These are phyloP conservation scores for Pseudotsuga menziesii DNA, from an alignment of 75 land plant species.

Conservation along the genomic window DNA sequence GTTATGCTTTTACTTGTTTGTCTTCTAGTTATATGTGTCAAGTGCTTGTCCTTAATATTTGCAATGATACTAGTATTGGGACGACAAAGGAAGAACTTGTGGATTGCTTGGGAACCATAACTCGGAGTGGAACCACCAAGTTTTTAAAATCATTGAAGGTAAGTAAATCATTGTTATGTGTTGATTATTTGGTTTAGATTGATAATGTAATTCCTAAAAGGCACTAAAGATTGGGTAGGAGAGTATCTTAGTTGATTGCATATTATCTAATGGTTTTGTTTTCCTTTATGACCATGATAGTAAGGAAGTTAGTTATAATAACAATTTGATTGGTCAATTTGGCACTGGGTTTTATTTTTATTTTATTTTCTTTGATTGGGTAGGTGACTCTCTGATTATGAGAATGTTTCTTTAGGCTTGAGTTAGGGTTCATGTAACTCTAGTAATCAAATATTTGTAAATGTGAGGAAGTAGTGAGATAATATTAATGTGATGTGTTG, in stretches of 20 bases:
- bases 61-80: slow-evolving; percentile 96
- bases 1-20: not conserved
- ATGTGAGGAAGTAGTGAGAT: too few species aligned
- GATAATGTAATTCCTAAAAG: slow-evolving; percentile 33
- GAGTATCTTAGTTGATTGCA: slow-evolving; percentile 12
- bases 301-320: slow-evolving; percentile 68
- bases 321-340: slow-evolving; percentile 96
- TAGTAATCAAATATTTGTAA: not conserved
- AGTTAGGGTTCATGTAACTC: too few species aligned
- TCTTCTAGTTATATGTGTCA: not conserved
- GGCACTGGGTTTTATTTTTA: slow-evolving; percentile 99
- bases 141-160: slow-evolving; percentile 95
- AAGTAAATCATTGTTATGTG: slow-evolving; percentile 22
- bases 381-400: slow-evolving; percentile 10
- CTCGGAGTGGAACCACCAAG: slow-evolving; percentile 99
- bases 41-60: slow-evolving; percentile 2
- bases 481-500: too few species aligned
- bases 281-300: slow-evolving; percentile 58
- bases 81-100: slow-evolving; percentile 95
- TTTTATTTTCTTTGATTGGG: slow-evolving; percentile 85
- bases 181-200: not conserved
- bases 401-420: not conserved
- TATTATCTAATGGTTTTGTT: not conserved
- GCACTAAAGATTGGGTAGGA: not conserved
- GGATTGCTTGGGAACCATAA: slow-evolving; percentile 95